Base-by-base conservation (phyloP, 2,329 filamentous ascomycete species). In the Paecilomyces niveus region DNA sequence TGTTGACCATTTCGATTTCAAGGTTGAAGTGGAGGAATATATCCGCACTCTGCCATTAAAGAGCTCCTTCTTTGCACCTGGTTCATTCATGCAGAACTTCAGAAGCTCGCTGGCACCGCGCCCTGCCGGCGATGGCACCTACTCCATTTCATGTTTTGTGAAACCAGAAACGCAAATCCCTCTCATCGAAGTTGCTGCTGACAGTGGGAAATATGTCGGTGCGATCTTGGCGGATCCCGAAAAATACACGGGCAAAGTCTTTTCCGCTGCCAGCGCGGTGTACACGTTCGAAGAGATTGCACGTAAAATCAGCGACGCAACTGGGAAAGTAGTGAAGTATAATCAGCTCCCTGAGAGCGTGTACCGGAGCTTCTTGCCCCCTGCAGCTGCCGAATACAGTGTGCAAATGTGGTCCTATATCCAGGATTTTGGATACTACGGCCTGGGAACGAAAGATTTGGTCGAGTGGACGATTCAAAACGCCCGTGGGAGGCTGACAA, bases 1-100 rank as follows among this genome's bases (percentile, higher is more conserved):
- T 26, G 24, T 26, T 26, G 24, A 76, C 60, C 80, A 83, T 62
- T 86, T 86, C 60, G 84, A 86, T 68, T 73, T 70, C 67, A 86
- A 86, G 67, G 83, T 82, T 21, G 71, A 78, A 11, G 77, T 83
- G 0, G 83, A 84, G 62, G 63, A 74, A n/a, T 83, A 86, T 65
- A 79, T 84, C 53, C 78, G 80, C 18, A 58, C 64, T 0, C 70
- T 80, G 2, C 77, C 76, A 0, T 69, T 86, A 2, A 77, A 78
- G 1, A 76, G 74, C 10, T 78, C 82, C 0, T 85, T 85, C 66
- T 79, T 83, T 65, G 69, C 79, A n/a, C 78, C 82, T 0, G 83
- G 75, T 0, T 74, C 74, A 55, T 87, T 84, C 64, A 84, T 84
- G 81, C 68, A 78, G 63, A 85, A 84, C 65, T 69, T 80, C 15